Percentiles rank a stretch among this genome's conserved stretches.
Evolutionary conservation across 495 filamentous ascomycete species (phyloP).

Genomic region (Paragyromitra xinjiangensis): DNA sequence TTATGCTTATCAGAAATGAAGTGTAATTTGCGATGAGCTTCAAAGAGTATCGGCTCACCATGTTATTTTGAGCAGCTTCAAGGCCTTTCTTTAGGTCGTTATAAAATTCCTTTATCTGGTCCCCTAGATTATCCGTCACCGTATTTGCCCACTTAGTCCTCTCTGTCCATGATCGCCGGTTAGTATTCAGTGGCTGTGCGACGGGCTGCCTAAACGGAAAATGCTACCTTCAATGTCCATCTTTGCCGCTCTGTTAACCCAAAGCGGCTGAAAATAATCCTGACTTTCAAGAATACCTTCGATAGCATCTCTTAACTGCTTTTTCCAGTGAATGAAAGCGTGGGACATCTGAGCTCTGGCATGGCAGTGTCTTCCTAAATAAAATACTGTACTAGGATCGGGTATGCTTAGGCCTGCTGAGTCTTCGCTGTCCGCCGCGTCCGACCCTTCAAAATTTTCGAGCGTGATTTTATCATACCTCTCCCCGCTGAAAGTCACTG

Average conservation of each 20-base stretch:
- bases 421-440: slow-evolving; percentile 43
- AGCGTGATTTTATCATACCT: slow-evolving; percentile 45
- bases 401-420: slow-evolving; percentile 16
- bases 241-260: slow-evolving; percentile 37
- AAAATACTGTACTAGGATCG: slow-evolving; percentile 15
- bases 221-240: slow-evolving; percentile 34
- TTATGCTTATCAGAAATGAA: slow-evolving; percentile 12
- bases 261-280: slow-evolving; percentile 32
- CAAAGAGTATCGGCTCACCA: slow-evolving; percentile 32
- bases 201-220: not conserved
- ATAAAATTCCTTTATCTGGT: slow-evolving; percentile 39
- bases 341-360: slow-evolving; percentile 37
- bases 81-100: slow-evolving; percentile 38
- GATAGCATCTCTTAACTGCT: slow-evolving; percentile 42
- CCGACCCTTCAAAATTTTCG: slow-evolving; percentile 28
- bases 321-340: slow-evolving; percentile 52
- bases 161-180: slow-evolving; percentile 7
- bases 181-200: not conserved
- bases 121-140: slow-evolving; percentile 19
- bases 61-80: slow-evolving; percentile 33
- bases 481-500: slow-evolving; percentile 32
- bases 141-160: slow-evolving; percentile 33
- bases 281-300: slow-evolving; percentile 12
- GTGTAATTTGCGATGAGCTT: not conserved
- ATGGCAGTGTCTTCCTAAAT: slow-evolving; percentile 38